A percentile compares a stretch with the other conserved stretches of the same genome.
Conservation (phyloP, 305 asterid species). For the Fraxinus floribunda region DNA sequence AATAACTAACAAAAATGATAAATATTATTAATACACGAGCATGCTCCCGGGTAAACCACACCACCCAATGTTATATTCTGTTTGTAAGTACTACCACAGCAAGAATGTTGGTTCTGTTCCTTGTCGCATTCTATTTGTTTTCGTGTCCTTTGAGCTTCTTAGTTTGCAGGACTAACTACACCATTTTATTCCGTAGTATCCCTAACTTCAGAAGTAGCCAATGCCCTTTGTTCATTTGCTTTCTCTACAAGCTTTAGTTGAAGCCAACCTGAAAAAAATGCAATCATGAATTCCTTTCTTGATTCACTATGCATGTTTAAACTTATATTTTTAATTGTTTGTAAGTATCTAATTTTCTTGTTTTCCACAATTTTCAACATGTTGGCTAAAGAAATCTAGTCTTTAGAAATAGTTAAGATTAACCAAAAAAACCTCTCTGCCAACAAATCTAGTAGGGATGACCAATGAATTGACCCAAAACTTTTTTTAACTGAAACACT, state of each 20-base stretch:
- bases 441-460: neutral
- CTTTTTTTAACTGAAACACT: neutral
- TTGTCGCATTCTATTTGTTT: constrained; percentile 35
- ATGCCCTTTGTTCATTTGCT: constrained; percentile 66
- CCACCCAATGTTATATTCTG: neutral
- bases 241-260: constrained; percentile 87
- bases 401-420: neutral
- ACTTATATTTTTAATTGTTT: neutral
- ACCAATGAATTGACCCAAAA: neutral
- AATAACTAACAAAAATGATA: neutral
- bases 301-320: constrained; percentile 5
- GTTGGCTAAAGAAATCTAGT: constrained; percentile 1
- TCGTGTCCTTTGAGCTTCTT: constrained; percentile 63
- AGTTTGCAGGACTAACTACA: constrained; percentile 63
- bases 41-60: neutral
- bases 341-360: neutral
- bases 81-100: neutral
- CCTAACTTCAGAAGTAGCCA: constrained; percentile 29
- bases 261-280: constrained; percentile 70
- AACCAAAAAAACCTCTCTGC: neutral
- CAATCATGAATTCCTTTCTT: constrained; percentile 23
- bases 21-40: neutral
- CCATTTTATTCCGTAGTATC: constrained; percentile 40
- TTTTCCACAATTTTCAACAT: neutral
- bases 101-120: neutral